phyloP scores from a whole-genome alignment of 768 basidiomycete genomes.

The Amanita rubescens region DNA sequence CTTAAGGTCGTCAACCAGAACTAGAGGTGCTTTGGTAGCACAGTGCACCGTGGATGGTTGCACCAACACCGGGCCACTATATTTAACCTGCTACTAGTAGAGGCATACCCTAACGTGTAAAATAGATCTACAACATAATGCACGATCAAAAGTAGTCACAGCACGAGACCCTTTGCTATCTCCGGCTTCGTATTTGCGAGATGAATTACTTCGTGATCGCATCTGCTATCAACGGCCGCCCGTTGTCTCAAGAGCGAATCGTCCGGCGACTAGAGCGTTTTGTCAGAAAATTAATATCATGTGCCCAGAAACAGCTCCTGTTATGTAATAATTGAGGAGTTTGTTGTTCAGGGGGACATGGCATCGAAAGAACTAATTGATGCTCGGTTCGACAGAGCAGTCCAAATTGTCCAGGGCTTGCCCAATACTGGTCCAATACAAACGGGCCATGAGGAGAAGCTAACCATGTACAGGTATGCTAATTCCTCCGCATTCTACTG shows the following conservation, averaged over 20 bases:
- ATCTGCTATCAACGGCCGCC: no score
- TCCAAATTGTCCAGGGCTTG: conserved; percentile 87
- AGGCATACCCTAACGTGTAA: background rate
- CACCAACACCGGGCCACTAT: no score
- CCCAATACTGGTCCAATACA: conserved; percentile 95
- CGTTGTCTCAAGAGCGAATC: no score
- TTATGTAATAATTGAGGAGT: no score
- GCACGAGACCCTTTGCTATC: no score
- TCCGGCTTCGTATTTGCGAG: no score
- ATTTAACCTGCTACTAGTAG: no score
- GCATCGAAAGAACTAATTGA: conserved; percentile 63
- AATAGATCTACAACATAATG: background rate
- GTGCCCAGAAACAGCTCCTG: no score
- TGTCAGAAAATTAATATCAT: no score
- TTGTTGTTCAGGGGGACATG: conserved; percentile 33
- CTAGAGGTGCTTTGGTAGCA: background rate
- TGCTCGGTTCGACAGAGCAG: conserved; percentile 87
- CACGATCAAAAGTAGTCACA: background rate
- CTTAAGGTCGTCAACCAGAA: background rate
- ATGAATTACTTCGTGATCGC: no score
- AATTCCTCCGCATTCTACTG: background rate
- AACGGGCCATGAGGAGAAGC: conserved; percentile 91
- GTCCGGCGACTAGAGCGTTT: no score
- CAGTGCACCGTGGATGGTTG: background rate
- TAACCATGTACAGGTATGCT: conserved; percentile 82